Evolutionary conservation across 2,329 filamentous ascomycete species (phyloP).

Genomic region (Davidsoniella neocaledoniae): DNA sequence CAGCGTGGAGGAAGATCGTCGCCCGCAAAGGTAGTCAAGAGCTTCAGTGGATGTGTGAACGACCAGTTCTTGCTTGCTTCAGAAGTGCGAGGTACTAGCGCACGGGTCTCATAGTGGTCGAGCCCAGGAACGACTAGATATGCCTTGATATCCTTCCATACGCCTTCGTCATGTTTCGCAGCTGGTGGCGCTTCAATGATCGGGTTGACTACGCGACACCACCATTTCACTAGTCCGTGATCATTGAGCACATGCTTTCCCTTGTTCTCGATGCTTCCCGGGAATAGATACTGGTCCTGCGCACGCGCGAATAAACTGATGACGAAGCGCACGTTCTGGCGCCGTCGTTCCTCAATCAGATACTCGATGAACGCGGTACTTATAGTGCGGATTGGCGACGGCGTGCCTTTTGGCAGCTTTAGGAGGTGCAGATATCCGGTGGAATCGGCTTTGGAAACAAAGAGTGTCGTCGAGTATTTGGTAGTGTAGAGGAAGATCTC

Average conservation of each 20-base stretch:
- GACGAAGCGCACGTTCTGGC: slow-evolving; percentile 50
- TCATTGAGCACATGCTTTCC: slow-evolving; percentile 89
- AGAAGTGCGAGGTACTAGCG: slow-evolving; percentile 48
- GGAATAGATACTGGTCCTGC: slow-evolving; percentile 88
- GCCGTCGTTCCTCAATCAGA: slow-evolving; percentile 49
- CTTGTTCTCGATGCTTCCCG: slow-evolving; percentile 69
- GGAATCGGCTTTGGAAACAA: slow-evolving; percentile 93
- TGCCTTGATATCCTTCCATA: slow-evolving; percentile 42
- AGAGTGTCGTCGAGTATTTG: slow-evolving; percentile 63
- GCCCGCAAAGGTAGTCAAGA: slow-evolving; percentile 43
- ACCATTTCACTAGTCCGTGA: slow-evolving; percentile 81
- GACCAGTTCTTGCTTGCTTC: slow-evolving; percentile 40
- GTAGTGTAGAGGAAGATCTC: slow-evolving; percentile 83
- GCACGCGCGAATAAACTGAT: slow-evolving; percentile 84
- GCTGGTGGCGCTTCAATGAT: slow-evolving; percentile 37
- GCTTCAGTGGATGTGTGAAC: slow-evolving; percentile 53
- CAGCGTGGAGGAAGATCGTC: slow-evolving; percentile 59
- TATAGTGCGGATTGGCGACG: slow-evolving; percentile 59
- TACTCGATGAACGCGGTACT: slow-evolving; percentile 61
- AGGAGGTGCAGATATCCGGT: slow-evolving; percentile 68
- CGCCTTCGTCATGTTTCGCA: slow-evolving; percentile 8
- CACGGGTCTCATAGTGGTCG: slow-evolving; percentile 62
- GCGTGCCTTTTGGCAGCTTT: slow-evolving; percentile 40
- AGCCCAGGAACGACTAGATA: slow-evolving; percentile 81
- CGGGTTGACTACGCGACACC: slow-evolving; percentile 75